phyloP scores from a whole-genome alignment of 352 stramenopile species.

The Elongisporangium prolatum region DNA sequence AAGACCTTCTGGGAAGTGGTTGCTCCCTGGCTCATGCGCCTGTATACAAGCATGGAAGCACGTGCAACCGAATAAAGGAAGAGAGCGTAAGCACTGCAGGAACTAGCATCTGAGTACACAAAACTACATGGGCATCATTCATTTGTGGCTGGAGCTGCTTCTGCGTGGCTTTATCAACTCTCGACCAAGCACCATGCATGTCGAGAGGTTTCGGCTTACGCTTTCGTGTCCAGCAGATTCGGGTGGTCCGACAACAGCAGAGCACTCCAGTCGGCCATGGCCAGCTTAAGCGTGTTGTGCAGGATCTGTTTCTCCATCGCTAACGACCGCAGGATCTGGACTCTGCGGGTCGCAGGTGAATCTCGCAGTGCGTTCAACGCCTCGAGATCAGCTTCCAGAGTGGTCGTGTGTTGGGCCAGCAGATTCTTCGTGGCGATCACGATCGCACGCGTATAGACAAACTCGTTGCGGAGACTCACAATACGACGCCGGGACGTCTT shows the following conservation, averaged over 20 bases:
- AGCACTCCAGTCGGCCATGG: constrained; percentile 34
- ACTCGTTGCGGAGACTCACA: constrained; percentile 44
- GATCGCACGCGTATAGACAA: constrained; percentile 37
- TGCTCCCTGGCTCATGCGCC: not conserved
- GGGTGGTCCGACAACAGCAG: constrained; percentile 41
- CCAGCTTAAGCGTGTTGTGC: constrained; percentile 39
- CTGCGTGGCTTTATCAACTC: not conserved
- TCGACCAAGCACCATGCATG: not conserved
- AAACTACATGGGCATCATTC: not conserved
- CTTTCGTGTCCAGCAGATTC: constrained; percentile 30
- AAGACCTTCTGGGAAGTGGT: no score
- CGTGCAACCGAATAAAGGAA: not conserved
- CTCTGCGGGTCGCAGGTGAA: constrained; percentile 10
- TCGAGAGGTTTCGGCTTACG: not conserved
- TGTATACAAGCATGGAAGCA: not conserved
- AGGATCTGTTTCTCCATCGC: constrained; percentile 62
- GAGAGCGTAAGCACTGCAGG: not conserved
- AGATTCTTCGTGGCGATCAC: constrained; percentile 36
- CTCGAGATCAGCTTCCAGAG: constrained; percentile 23
- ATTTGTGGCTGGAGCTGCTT: not conserved
- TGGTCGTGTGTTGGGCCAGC: constrained; percentile 30
- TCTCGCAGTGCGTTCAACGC: constrained; percentile 8
- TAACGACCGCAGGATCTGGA: constrained; percentile 37
- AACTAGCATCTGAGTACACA: not conserved
- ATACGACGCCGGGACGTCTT: constrained; percentile 11